Base-by-base conservation (phyloP, 2,329 filamentous ascomycete species). In the Pestalotiopsis sp. region DNA sequence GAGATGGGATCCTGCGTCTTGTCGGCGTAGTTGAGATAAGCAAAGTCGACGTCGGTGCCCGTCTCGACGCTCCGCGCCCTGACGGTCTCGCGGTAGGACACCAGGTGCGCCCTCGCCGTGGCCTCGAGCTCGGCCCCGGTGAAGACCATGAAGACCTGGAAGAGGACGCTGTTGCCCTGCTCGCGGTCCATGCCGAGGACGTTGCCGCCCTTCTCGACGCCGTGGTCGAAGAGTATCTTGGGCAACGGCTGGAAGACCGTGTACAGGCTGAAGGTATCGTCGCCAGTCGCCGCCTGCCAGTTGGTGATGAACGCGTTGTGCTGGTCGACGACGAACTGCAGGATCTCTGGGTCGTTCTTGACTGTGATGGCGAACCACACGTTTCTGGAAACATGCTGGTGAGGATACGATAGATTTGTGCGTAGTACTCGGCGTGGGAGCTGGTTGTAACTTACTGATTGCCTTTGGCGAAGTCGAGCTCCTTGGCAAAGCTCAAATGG, bases 11-110 rank as follows among this genome's bases (percentile, higher is more conserved):
- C 69, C 71, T 79, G 77, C 59, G 76, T 76, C 62, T 75, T 75
- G 5, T 76, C 72, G 67, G 76, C 78, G 66, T 82, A 82, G 73
- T 81, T 82, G 67, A 82, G 76, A 69, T 80, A 80, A 68, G 78
- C 75, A 71, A 77, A 81, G 1, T 73, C 60, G 64, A 79, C 74
- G 14, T 69, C 68, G 27, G 64, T 68, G 27, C 64, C 70, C 25
- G 70, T 31, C 17, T 66, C 60, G 17, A 52, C 14, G 12, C 70
- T 71, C 36, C 69, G 75, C 3, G 66, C 64, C 39, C 77, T 72
- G 11, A 78, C 75, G 2, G 76, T 77, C 14, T 76, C 71, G 63
- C 75, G 71, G 14, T 79, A 78, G 7, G 68, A 64, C 12, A 72
- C 72, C 25, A 79, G 73, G n/a, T 75, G 76, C 73, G 74, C 76